Evolutionary conservation across 2,329 filamentous ascomycete genomes (phyloP), one percentile per base, ranked within the genome.

Genomic region (Xylaria sp.): DNA sequence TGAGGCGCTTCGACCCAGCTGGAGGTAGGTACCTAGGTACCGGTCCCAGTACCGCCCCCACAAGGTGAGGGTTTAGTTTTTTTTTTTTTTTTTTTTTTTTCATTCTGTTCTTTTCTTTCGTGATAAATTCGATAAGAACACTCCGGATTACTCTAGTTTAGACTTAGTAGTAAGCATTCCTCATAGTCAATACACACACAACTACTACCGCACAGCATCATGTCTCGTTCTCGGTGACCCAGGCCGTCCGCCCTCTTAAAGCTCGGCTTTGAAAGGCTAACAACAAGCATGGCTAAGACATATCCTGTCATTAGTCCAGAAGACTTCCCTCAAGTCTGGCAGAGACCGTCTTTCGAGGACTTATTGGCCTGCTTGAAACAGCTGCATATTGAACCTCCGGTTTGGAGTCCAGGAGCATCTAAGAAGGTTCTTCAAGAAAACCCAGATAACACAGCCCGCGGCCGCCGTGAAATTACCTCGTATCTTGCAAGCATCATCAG

Each of bases 261-360:
- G 15, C 23, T 15, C 25, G 8, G 48, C 18, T 52, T 44, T 23
- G 23, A 25, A 58, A 58, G 20, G n/a, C 58, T 18, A 56, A 34
- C 55, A 48, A 55, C 50, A 51, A 59, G 52, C 60, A 72, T 72
- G 71, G 32, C 64, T n/a, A 68, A 57, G 60, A 81, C 80, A 79
- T 76, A 74, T 34, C 34, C 57, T 54, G 57, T 63, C 28, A 72
- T 80, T 39, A 77, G 81, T 63, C 75, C 81, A 66, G 80, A 81
- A 67, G 92, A 95, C 77, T 88, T 97, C 32, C 93, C 94, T n/a
- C 92, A 94, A 76, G 86, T 95, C 71, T 93, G 94, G 86, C 88
- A 91, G 75, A 91, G 89, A 76, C 94, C 94, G 7, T 84, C 89
- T 23, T 90, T 88, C 68, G 81, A 84, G 39, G 84, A 86, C 4